Percentiles rank a stretch among this genome's conserved stretches.
Conservation (phyloP, 345 rosid species). For the Abelmoschus esculentus region DNA sequence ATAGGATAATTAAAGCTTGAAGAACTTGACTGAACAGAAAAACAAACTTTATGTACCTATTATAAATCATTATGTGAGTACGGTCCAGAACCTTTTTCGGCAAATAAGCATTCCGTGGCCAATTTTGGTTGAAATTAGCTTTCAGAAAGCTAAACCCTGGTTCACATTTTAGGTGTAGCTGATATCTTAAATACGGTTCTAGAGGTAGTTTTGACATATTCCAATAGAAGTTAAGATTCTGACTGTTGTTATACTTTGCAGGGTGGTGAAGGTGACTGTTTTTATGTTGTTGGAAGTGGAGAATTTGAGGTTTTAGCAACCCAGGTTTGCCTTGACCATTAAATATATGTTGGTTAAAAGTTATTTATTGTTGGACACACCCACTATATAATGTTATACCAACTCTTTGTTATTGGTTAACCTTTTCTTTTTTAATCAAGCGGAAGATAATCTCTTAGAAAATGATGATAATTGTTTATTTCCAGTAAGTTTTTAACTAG, state of each 20-base stretch:
- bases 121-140: constrained; percentile 5
- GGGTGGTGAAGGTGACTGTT: constrained; percentile 99
- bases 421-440: too few relatives aligned
- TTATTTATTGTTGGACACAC: neutral
- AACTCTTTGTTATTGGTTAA: too few relatives aligned
- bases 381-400: too few relatives aligned
- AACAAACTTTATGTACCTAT: neutral
- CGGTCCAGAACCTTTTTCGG: neutral
- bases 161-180: neutral
- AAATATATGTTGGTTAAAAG: neutral
- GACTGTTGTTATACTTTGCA: constrained; percentile 27
- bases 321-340: constrained; percentile 46
- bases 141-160: constrained; percentile 5
- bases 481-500: constrained; percentile 14
- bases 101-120: neutral
- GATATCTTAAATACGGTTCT: constrained; percentile 3
- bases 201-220: constrained; percentile 10
- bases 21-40: neutral
- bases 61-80: neutral
- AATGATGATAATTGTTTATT: neutral
- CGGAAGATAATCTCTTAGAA: too few relatives aligned
- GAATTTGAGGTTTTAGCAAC: constrained; percentile 94
- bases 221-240: constrained; percentile 1
- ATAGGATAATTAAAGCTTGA: neutral
- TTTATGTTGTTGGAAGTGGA: constrained; percentile 94